Evolutionary conservation across 257 asterid genomes (phyloP).

Genomic region (Forsythia viridissima): DNA sequence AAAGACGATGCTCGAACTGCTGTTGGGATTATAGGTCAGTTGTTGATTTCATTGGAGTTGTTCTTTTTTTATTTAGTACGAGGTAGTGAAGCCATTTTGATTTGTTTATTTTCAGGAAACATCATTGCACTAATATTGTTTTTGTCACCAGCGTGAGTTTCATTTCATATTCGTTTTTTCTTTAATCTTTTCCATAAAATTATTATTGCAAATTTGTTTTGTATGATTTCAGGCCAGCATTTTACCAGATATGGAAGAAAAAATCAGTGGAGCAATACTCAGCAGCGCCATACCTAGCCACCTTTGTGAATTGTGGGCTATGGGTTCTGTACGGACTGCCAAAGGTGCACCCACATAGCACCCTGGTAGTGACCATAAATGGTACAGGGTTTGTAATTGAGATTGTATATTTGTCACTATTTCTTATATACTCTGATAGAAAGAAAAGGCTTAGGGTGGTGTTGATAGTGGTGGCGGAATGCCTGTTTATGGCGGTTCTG

Average conservation of each 20-base stretch:
- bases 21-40: constrained; percentile 71
- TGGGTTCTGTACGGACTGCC: constrained; percentile 92
- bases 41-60: not conserved
- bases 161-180: not conserved
- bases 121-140: constrained; percentile 62
- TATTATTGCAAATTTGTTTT: too few species aligned
- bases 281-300: constrained; percentile 73
- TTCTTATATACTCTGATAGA: constrained; percentile 43
- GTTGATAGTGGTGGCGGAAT: constrained; percentile 40
- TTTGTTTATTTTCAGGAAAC: constrained; percentile 61
- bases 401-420: constrained; percentile 46
- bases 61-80: not conserved
- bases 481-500: constrained; percentile 46
- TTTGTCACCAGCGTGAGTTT: constrained; percentile 75
- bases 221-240: constrained; percentile 58
- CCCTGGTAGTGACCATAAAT: constrained; percentile 67
- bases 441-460: constrained; percentile 47
- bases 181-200: too few species aligned
- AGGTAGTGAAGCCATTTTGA: not conserved
- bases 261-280: constrained; percentile 79
- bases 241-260: constrained; percentile 61
- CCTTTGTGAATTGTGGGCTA: constrained; percentile 71
- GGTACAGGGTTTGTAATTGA: constrained; percentile 73
- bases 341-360: constrained; percentile 70
- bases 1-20: constrained; percentile 45